Base-by-base conservation (phyloP, 768 basidiomycete genomes). In the Coprinopsis strossmayeri region DNA sequence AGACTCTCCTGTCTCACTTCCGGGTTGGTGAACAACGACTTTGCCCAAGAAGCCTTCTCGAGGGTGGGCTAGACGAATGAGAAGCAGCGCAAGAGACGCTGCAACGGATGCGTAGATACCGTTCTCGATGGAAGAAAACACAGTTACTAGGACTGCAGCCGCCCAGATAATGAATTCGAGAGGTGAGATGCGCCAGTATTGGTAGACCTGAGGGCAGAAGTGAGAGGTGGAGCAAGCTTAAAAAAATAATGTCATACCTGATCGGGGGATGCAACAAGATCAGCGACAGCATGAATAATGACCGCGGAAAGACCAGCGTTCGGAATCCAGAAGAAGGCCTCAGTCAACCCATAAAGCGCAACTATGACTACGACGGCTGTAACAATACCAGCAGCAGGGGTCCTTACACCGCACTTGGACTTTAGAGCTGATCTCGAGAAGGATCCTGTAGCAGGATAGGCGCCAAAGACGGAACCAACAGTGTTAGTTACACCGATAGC, bases 351-450 rank as follows among this genome's bases (percentile, higher is more conserved):
- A 63, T 99, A 99, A 7, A 99, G 70, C 0, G 96, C 92, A 50
- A 97, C 84, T 49, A 98, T 76, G 56, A 98, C 95, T 38, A 94
- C 83, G 30, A 95, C 63, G 23, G 90, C 85, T 18, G 91, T 87
- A 55, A 87, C 61, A 50, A 93, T 74, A 49, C 96, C 96, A 10
- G 89, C 92, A 9, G 84, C 74, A 5, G 96, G 96, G 2, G 96
- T 98, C 45, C 95, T 81, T n/a, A 98, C 95, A 41, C 96, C 96
- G 0, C 91, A 94, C 65, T 95, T 97, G 25, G 89, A 82, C 67
- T 96, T 93, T 61, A 99, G 72, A 1, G 96, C 96, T 2, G 93
- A 89, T n/a, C 96, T 88, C 32, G 94, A 96, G 78, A 99, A 99
- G 1, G 94, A 97, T 1, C 96, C 96, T 11, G 96, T 99, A 0